Evolutionary conservation across 805 yeast genomes (phyloP).

Genomic region (Helenozyma rhizophorensis): DNA sequence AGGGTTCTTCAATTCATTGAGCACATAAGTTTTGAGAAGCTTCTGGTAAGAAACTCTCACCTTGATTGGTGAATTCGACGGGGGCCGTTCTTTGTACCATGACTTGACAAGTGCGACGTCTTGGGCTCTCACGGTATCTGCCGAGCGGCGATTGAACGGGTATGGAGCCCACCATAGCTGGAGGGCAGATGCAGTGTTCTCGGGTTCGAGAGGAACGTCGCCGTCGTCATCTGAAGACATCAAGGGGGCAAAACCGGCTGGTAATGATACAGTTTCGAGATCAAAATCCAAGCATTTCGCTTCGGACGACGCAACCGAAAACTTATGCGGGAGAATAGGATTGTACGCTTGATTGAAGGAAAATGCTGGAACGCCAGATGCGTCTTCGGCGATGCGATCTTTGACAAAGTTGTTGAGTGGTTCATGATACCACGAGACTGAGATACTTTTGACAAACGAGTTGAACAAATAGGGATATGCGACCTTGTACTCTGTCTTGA

Average conservation of each 20-base stretch:
- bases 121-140: slow-evolving; percentile 73
- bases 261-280: slow-evolving; percentile 36
- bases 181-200: slow-evolving; percentile 49
- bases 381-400: slow-evolving; percentile 35
- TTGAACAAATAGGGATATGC: slow-evolving; percentile 87
- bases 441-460: slow-evolving; percentile 64
- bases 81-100: slow-evolving; percentile 75
- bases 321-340: slow-evolving; percentile 42
- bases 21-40: slow-evolving; percentile 69
- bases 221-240: slow-evolving; percentile 22
- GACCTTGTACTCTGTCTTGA: slow-evolving; percentile 78
- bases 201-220: slow-evolving; percentile 27
- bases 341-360: slow-evolving; percentile 49
- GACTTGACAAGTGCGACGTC: slow-evolving; percentile 81
- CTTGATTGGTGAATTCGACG: slow-evolving; percentile 61
- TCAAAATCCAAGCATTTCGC: slow-evolving; percentile 20
- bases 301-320: slow-evolving; percentile 20
- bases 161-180: slow-evolving; percentile 75
- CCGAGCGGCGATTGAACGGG: slow-evolving; percentile 78
- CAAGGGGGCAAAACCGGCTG: slow-evolving; percentile 47
- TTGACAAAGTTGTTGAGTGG: slow-evolving; percentile 49
- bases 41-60: slow-evolving; percentile 87
- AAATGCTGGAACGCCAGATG: slow-evolving; percentile 48
- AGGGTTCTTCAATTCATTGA: slow-evolving; percentile 61
- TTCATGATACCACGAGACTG: slow-evolving; percentile 57